Evolutionary conservation across 2,329 filamentous ascomycete species (phyloP).

Genomic region (Colletotrichum cereale): DNA sequence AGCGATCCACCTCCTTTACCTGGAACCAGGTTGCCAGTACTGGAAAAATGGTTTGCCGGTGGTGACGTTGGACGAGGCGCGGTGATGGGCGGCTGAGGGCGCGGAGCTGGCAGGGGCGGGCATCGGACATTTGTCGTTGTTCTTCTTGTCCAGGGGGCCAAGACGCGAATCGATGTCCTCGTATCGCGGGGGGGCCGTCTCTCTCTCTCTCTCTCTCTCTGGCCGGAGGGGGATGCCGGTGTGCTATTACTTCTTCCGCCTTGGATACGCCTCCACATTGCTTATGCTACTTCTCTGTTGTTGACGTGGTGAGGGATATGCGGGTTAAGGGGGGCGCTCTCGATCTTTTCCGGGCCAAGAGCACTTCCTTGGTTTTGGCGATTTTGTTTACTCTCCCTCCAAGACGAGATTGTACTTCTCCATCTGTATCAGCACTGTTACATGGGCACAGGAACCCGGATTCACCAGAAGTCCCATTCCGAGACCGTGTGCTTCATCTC

Average conservation of each 20-base stretch:
- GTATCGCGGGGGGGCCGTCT: too few species aligned
- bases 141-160: too few species aligned
- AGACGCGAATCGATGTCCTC: not conserved
- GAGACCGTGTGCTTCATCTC: not conserved
- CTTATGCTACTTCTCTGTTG: not conserved
- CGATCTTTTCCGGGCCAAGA: not conserved
- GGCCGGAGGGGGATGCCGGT: too few species aligned
- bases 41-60: not conserved
- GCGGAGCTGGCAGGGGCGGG: not conserved
- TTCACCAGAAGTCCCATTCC: not conserved
- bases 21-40: not conserved
- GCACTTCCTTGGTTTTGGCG: too few species aligned
- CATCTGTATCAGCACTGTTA: not conserved
- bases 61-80: not conserved
- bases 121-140: not conserved
- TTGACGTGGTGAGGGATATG: not conserved
- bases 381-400: not conserved
- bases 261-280: too few species aligned
- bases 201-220: too few species aligned
- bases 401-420: not conserved
- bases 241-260: not conserved
- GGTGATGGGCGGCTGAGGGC: not conserved
- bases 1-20: not conserved
- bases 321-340: not conserved
- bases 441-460: not conserved